Percentiles rank a stretch among this genome's conserved stretches.
Evolutionary conservation across 2,329 filamentous ascomycete species (phyloP).

Genomic region (Sordariomycetes sp.): DNA sequence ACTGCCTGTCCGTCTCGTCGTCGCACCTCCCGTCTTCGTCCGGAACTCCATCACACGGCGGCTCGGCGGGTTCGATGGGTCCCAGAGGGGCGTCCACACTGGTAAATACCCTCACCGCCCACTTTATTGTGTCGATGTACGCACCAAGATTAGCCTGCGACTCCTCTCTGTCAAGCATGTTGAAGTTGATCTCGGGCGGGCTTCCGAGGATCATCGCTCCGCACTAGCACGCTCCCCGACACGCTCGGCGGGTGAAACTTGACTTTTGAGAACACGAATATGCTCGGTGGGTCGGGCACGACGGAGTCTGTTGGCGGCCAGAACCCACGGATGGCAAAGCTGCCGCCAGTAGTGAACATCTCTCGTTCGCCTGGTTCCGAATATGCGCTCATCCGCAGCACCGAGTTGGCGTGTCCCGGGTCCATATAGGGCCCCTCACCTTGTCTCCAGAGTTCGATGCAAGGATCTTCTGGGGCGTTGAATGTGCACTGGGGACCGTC

Average conservation of each 20-base stretch:
- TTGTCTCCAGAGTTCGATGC: constrained; percentile 14
- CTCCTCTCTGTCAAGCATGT: constrained; percentile 40
- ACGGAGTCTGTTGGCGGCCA: constrained; percentile 10
- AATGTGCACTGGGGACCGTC: constrained; percentile 10
- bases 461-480: constrained; percentile 16
- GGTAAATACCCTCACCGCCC: constrained; percentile 22
- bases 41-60: not conserved
- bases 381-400: constrained; percentile 6
- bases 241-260: constrained; percentile 42
- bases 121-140: constrained; percentile 38
- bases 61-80: constrained; percentile 9
- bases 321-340: constrained; percentile 11
- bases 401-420: not conserved
- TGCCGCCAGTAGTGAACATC: constrained; percentile 9
- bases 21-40: not conserved
- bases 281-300: not conserved
- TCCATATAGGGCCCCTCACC: constrained; percentile 16
- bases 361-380: constrained; percentile 7
- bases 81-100: not conserved
- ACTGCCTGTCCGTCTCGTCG: not conserved
- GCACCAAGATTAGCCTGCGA: constrained; percentile 35
- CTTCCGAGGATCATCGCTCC: constrained; percentile 50
- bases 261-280: constrained; percentile 15
- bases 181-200: constrained; percentile 47
- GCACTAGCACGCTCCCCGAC: constrained; percentile 47